phyloP scores from a whole-genome alignment of 352 stramenopile species.

The Phytophthora agathidicida region DNA sequence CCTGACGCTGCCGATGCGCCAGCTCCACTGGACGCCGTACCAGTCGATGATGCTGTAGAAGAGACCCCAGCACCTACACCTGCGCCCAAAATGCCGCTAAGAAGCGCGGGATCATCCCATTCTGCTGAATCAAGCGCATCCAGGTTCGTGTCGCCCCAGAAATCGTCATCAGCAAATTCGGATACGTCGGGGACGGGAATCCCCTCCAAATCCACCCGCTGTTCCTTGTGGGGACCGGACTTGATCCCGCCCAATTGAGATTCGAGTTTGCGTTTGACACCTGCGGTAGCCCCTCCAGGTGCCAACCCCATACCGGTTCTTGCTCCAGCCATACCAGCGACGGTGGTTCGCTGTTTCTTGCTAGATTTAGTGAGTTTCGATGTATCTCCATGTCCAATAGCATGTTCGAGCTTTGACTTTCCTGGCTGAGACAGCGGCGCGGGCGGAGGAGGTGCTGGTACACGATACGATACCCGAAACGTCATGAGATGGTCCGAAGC shows the following conservation, averaged over 20 bases:
- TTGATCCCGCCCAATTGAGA: conserved; percentile 41
- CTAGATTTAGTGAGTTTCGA: conserved; percentile 50
- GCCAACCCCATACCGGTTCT: conserved; percentile 14
- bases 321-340: conserved; percentile 10
- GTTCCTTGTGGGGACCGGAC: conserved; percentile 53
- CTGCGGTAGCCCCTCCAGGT: conserved; percentile 16
- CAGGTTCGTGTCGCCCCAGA: conserved; percentile 89
- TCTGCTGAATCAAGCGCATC: conserved; percentile 83
- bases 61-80: conserved; percentile 25
- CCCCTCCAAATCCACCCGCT: conserved; percentile 77
- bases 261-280: conserved; percentile 78
- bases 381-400: conserved; percentile 27
- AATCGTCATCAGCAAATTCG: conserved; percentile 87
- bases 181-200: conserved; percentile 74
- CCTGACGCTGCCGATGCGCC: conserved; percentile 9
- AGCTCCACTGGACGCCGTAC: conserved; percentile 19
- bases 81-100: conserved; percentile 62
- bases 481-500: conserved; percentile 45
- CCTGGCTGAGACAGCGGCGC: conserved; percentile 33
- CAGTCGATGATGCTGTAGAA: conserved; percentile 31
- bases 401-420: conserved; percentile 37
- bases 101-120: conserved; percentile 81
- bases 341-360: conserved; percentile 62
- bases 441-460: conserved; percentile 50
- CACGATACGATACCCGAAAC: conserved; percentile 73